Evolutionary conservation across 257 asterid genomes (phyloP).

Genomic region (Gynochthodes officinalis): DNA sequence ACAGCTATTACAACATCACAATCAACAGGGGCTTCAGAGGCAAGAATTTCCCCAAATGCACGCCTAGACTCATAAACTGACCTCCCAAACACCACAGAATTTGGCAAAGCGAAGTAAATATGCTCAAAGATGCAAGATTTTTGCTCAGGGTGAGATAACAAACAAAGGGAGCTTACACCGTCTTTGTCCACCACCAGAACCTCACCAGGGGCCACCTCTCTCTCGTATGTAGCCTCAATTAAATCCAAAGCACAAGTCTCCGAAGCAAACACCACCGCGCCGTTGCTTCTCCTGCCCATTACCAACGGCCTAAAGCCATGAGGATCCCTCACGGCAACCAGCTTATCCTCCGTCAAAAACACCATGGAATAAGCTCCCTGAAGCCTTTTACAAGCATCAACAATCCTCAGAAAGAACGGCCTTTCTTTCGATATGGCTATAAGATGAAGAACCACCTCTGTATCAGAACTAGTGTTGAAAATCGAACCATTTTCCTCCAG

Average conservation of each 20-base stretch:
- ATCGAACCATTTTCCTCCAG: slow-evolving; percentile 86
- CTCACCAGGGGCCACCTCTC: slow-evolving; percentile 50
- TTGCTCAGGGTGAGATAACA: slow-evolving; percentile 59
- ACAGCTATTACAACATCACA: slow-evolving; percentile 95
- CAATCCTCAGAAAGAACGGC: slow-evolving; percentile 77
- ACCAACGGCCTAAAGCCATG: slow-evolving; percentile 48
- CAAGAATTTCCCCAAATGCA: slow-evolving; percentile 69
- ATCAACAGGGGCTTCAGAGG: slow-evolving; percentile 69
- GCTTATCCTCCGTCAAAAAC: slow-evolving; percentile 46
- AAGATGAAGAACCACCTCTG: slow-evolving; percentile 81
- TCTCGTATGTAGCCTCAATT: slow-evolving; percentile 74
- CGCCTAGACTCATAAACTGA: slow-evolving; percentile 81
- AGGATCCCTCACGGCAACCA: slow-evolving; percentile 50
- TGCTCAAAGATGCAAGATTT: slow-evolving; percentile 88
- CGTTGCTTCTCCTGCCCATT: slow-evolving; percentile 52
- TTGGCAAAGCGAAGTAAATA: slow-evolving; percentile 75
- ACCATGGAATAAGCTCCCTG: slow-evolving; percentile 89
- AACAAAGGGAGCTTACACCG: slow-evolving; percentile 47
- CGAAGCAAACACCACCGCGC: slow-evolving; percentile 43
- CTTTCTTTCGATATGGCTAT: slow-evolving; percentile 85
- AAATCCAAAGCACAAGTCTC: slow-evolving; percentile 51
- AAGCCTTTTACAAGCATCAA: slow-evolving; percentile 81
- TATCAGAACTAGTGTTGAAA: slow-evolving; percentile 81
- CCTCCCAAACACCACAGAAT: slow-evolving; percentile 67
- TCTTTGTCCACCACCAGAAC: slow-evolving; percentile 46